These are phyloP conservation scores for Mortierella sp. DNA, from an alignment of 371 early-diverging fungal genomes.

Conservation along the genomic window DNA sequence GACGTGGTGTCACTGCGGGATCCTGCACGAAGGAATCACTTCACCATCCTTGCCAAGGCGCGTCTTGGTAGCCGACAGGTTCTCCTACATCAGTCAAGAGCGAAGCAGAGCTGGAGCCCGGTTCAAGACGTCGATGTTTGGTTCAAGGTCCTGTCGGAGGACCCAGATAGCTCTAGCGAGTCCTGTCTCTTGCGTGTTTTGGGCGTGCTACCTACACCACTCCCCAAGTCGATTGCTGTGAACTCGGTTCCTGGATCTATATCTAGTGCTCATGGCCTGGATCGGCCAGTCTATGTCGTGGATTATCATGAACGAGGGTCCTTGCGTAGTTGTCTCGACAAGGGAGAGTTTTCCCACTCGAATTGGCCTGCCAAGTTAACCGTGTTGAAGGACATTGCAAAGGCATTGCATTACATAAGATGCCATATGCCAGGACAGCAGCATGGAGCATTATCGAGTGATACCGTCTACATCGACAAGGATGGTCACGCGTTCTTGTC, in stretches of 20 bases:
- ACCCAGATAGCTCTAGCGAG: background rate
- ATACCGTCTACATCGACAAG: constrained; percentile 12
- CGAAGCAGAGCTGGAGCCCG: background rate
- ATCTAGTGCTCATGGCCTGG: background rate
- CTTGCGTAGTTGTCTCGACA: constrained; percentile 24
- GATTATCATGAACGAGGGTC: constrained; percentile 28
- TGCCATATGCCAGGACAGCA: constrained; percentile 20
- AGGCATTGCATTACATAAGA: constrained; percentile 30
- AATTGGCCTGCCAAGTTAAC: constrained; percentile 10
- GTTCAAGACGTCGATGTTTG: constrained; percentile 18
- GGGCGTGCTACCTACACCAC: constrained; percentile 3
- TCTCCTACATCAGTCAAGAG: constrained; percentile 21
- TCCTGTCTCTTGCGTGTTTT: constrained; percentile 17
- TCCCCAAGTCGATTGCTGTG: background rate
- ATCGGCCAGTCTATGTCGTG: constrained; percentile 18
- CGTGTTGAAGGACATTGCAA: constrained; percentile 25
- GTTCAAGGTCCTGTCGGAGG: constrained; percentile 2
- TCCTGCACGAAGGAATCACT: constrained; percentile 26
- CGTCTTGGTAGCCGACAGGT: constrained; percentile 3
- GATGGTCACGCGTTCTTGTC: constrained; percentile 24
- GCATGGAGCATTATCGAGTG: constrained; percentile 29
- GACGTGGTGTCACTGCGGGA: constrained; percentile 7
- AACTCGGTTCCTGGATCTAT: constrained; percentile 1
- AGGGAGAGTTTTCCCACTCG: constrained; percentile 15
- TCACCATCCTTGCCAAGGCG: constrained; percentile 28